A percentile compares a stretch with the other conserved stretches of the same genome.
phyloP scores from a whole-genome alignment of 768 basidiomycete species.

The Kwoniella shandongensis region DNA sequence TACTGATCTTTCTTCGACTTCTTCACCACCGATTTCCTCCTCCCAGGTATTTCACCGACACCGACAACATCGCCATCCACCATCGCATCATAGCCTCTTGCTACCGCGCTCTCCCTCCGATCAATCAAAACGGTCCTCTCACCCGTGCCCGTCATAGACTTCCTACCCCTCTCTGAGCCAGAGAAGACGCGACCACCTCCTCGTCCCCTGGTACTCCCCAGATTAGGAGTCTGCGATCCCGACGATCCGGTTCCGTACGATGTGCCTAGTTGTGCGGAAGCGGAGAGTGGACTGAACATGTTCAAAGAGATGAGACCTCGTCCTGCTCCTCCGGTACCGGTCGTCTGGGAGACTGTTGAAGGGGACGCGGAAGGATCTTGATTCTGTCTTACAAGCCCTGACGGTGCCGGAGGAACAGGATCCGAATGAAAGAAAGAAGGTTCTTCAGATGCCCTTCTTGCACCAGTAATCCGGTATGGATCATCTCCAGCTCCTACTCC shows the following conservation, averaged over 20 bases:
- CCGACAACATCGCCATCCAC: background rate
- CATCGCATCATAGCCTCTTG: background rate
- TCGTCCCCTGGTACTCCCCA: background rate
- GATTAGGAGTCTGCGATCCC: constrained; percentile 14
- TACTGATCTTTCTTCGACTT: too few relatives aligned
- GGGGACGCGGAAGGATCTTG: background rate
- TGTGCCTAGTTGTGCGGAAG: constrained; percentile 2
- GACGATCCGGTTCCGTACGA: constrained; percentile 13
- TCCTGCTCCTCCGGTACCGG: too few relatives aligned
- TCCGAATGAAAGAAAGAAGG: constrained; percentile 23
- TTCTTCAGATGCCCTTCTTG: constrained; percentile 9
- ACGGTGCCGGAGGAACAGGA: constrained; percentile 10
- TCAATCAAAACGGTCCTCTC: background rate
- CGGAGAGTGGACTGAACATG: constrained; percentile 11
- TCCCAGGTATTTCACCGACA: background rate
- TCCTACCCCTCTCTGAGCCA: background rate
- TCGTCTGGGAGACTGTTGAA: background rate
- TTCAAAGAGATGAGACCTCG: constrained; percentile 12
- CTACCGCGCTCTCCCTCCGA: background rate
- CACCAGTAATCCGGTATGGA: background rate
- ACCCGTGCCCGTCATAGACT: background rate
- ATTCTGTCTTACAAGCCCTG: background rate
- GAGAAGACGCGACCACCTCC: background rate
- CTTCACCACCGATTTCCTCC: background rate
- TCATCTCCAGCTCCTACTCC: constrained; percentile 24